Conservation (phyloP, 306 rosid species). For the Urtica urens region DNA sequence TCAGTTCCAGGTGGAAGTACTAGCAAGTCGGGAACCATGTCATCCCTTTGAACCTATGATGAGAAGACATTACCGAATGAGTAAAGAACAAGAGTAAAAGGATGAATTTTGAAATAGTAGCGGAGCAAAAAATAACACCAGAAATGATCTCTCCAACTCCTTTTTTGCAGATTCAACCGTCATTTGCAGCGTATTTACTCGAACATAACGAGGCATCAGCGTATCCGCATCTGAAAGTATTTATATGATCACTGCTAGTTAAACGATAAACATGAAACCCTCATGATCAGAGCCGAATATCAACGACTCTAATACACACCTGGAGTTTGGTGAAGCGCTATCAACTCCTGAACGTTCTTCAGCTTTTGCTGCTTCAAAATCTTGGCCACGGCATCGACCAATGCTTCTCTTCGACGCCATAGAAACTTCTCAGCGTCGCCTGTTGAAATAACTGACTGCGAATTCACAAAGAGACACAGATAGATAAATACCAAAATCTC, state of each 20-base stretch:
- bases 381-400: conserved; percentile 38
- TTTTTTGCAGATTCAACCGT: conserved; percentile 53
- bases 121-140: conserved; percentile 25
- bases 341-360: conserved; percentile 45
- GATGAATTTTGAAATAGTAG: not conserved
- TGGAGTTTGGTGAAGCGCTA: conserved; percentile 37
- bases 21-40: conserved; percentile 65
- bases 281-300: too few species aligned
- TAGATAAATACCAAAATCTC: too few species aligned
- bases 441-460: conserved; percentile 39
- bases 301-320: conserved; percentile 54
- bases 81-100: not conserved
- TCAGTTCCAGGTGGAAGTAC: conserved; percentile 77
- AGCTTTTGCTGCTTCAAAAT: conserved; percentile 43
- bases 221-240: conserved; percentile 40
- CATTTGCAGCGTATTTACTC: conserved; percentile 77
- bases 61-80: conserved; percentile 5
- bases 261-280: too few species aligned
- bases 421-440: conserved; percentile 84
- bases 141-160: conserved; percentile 43
- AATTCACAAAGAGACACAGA: too few species aligned
- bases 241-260: too few species aligned
- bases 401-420: conserved; percentile 36
- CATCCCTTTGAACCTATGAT: conserved; percentile 64
- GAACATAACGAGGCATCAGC: conserved; percentile 66